These are phyloP conservation scores for Lachnellula suecica DNA, from an alignment of 2,329 filamentous ascomycete genomes.

Conservation along the genomic window DNA sequence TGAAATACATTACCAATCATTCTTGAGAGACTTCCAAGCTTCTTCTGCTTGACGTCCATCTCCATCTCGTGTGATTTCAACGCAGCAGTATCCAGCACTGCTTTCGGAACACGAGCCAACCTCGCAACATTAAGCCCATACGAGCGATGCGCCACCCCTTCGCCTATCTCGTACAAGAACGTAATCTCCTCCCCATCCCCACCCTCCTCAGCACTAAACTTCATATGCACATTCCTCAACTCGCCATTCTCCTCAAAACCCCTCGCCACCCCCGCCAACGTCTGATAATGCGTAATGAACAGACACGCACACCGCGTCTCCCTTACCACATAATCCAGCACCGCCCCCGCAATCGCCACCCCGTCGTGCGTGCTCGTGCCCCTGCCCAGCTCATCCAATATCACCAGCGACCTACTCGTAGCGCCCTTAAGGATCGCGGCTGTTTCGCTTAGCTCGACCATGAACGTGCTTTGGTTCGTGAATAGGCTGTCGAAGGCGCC, in stretches of 20 bases:
- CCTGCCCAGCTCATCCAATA: constrained; percentile 91
- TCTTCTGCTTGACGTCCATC: constrained; percentile 63
- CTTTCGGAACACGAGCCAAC: constrained; percentile 75
- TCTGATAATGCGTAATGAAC: constrained; percentile 98
- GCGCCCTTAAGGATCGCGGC: constrained; percentile 87
- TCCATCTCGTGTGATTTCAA: constrained; percentile 80
- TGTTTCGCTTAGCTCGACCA: constrained; percentile 95
- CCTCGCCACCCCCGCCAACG: constrained; percentile 68
- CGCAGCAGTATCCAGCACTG: constrained; percentile 77
- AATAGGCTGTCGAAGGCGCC: constrained; percentile 93
- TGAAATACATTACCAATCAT: constrained; percentile 27
- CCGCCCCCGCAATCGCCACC: constrained; percentile 90
- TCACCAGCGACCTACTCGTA: constrained; percentile 79
- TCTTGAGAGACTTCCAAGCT: constrained; percentile 42
- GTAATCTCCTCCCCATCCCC: constrained; percentile 71
- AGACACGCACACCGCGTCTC: constrained; percentile 76
- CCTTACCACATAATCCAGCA: constrained; percentile 79
- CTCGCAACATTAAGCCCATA: constrained; percentile 94
- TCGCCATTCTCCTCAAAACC: constrained; percentile 60
- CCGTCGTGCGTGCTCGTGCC: constrained; percentile 96
- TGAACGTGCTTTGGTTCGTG: constrained; percentile 92
- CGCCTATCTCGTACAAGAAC: constrained; percentile 89
- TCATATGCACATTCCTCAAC: constrained; percentile 91
- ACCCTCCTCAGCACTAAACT: constrained; percentile 56
- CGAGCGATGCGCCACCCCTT: constrained; percentile 88